Percentiles rank a stretch among this genome's conserved stretches.
These are phyloP conservation scores for Tulasnella sp. DNA, from an alignment of 768 basidiomycete genomes.

Conservation along the genomic window DNA sequence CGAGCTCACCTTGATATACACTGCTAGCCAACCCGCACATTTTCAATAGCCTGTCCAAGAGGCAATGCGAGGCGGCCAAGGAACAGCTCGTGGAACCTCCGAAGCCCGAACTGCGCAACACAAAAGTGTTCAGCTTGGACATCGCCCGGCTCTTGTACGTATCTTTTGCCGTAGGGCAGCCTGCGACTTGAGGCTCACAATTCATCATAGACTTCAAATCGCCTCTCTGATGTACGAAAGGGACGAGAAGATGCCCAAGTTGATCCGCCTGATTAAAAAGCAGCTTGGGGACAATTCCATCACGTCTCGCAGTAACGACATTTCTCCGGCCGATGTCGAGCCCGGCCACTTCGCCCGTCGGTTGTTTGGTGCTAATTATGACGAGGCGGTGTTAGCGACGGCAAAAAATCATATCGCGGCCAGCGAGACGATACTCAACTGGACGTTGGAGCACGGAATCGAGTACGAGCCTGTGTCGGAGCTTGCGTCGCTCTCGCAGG, in stretches of 20 bases:
- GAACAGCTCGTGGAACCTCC: background rate
- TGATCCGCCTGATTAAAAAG: background rate
- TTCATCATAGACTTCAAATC: constrained; percentile 11
- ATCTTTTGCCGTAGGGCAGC: background rate
- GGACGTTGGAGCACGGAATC: background rate
- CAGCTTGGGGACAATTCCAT: background rate
- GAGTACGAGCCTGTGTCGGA: constrained; percentile 17
- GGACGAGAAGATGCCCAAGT: background rate
- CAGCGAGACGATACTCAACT: constrained; percentile 6
- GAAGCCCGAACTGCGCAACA: background rate
- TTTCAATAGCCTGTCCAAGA: constrained; percentile 6
- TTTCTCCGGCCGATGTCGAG: background rate
- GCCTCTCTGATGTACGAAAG: constrained; percentile 13
- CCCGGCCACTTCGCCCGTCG: background rate
- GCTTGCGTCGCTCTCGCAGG: constrained; percentile 11
- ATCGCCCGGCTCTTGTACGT: constrained; percentile 16
- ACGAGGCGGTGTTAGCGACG: too few relatives aligned
- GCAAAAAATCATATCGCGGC: too few relatives aligned
- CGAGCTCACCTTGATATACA: background rate
- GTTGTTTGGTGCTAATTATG: too few relatives aligned
- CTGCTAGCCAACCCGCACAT: constrained; percentile 11
- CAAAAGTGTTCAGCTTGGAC: constrained; percentile 8
- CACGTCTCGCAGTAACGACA: background rate
- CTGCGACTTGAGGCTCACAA: background rate
- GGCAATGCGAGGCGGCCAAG: constrained; percentile 16